phyloP scores from a whole-genome alignment of 371 early-diverging fungal species.

The Fennellomyces sp. region DNA sequence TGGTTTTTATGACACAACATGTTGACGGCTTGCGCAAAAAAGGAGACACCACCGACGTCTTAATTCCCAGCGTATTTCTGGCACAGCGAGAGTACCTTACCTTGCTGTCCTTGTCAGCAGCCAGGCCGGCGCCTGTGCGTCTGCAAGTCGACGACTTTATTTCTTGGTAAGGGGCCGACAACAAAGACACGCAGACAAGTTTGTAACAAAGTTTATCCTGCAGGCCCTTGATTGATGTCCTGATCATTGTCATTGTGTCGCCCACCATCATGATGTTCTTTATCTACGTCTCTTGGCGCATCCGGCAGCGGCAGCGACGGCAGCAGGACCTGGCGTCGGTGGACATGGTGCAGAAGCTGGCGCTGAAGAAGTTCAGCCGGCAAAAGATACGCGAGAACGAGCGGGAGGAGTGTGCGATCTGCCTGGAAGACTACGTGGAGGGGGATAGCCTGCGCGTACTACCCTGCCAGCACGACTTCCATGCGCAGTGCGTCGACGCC shows the following conservation, averaged over 20 bases:
- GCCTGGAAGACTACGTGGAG: constrained; percentile 87
- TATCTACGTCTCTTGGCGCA: constrained; percentile 67
- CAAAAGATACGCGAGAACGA: constrained; percentile 64
- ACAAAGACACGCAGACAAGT: background rate
- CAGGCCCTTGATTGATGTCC: constrained; percentile 70
- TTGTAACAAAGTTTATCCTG: background rate
- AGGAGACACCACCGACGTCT: constrained; percentile 76
- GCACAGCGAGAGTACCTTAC: constrained; percentile 65
- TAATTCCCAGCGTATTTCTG: constrained; percentile 78
- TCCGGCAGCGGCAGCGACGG: constrained; percentile 61
- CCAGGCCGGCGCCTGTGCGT: constrained; percentile 37
- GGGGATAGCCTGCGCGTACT: constrained; percentile 80
- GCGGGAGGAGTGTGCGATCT: constrained; percentile 88
- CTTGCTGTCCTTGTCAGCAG: constrained; percentile 40
- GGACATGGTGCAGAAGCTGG: constrained; percentile 64
- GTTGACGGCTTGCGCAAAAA: constrained; percentile 9
- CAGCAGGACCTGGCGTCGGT: constrained; percentile 67
- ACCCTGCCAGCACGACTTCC: constrained; percentile 92
- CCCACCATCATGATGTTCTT: constrained; percentile 73
- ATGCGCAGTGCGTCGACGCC: constrained; percentile 87
- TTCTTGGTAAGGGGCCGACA: constrained; percentile 28
- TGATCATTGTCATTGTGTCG: constrained; percentile 70
- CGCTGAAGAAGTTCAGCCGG: constrained; percentile 57
- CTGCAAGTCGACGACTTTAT: constrained; percentile 30
- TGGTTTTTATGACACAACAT: background rate